These are phyloP conservation scores for Paulownia fortunei DNA, from an alignment of 257 asterid genomes.

Conservation along the genomic window DNA sequence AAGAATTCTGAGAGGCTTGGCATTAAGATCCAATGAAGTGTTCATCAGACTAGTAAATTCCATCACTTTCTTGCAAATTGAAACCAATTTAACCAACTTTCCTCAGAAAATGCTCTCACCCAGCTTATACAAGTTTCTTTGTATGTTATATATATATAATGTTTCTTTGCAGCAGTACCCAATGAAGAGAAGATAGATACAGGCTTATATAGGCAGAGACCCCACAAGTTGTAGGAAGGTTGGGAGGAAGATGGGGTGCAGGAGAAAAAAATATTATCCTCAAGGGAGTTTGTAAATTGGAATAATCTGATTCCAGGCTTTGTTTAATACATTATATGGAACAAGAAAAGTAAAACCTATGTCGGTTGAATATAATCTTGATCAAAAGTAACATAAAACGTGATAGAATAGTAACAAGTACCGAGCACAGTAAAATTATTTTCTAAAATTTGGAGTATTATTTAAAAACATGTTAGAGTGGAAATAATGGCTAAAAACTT, in stretches of 20 bases:
- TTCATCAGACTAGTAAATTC: slow-evolving; percentile 64
- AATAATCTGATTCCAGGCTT: slow-evolving; percentile 2
- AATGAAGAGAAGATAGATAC: slow-evolving; percentile 18
- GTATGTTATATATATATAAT: background rate
- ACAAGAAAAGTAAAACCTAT: slow-evolving; percentile 26
- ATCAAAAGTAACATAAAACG: background rate
- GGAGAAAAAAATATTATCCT: background rate
- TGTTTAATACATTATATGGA: slow-evolving; percentile 3
- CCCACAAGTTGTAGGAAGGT: slow-evolving; percentile 43
- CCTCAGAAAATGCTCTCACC: background rate
- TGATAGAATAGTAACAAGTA: background rate
- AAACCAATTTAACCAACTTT: background rate
- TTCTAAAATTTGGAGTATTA: too few species aligned
- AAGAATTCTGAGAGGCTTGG: slow-evolving; percentile 48
- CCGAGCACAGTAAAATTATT: too few species aligned
- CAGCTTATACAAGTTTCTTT: background rate
- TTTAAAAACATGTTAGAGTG: too few species aligned
- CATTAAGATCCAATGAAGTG: slow-evolving; percentile 72
- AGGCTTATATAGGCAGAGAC: slow-evolving; percentile 22
- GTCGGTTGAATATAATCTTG: slow-evolving; percentile 23
- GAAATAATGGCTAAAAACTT: background rate
- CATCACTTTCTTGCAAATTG: slow-evolving; percentile 40
- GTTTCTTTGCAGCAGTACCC: background rate
- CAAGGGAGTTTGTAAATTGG: slow-evolving; percentile 29
- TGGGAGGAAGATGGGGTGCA: slow-evolving; percentile 31